Percentiles rank a stretch among this genome's conserved stretches.
These are phyloP conservation scores for Phytopythium kandeliae DNA, from an alignment of 352 stramenopile species.

Conservation along the genomic window DNA sequence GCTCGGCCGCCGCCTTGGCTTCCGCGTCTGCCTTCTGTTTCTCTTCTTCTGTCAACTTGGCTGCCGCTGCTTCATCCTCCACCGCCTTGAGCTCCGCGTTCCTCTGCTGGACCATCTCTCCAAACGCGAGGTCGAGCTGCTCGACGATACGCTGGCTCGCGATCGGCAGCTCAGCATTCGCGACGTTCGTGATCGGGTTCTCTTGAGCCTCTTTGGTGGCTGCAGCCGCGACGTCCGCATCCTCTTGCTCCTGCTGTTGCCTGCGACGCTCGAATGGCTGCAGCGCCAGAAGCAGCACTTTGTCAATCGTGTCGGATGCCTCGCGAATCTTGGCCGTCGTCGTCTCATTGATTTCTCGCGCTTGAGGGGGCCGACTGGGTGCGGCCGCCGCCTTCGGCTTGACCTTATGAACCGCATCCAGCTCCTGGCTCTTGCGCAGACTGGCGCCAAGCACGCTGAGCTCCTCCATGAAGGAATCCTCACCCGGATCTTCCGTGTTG, in stretches of 20 bases:
- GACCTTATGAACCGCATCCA: conserved; percentile 10
- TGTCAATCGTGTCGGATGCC: conserved; percentile 35
- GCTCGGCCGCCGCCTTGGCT: conserved; percentile 28
- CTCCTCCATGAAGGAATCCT: conserved; percentile 49
- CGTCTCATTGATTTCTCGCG: conserved; percentile 10
- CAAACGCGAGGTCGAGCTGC: conserved; percentile 36
- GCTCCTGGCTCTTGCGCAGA: conserved; percentile 10
- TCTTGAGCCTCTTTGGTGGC: conserved; percentile 9
- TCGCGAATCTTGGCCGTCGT: conserved; percentile 23
- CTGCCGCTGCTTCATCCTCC: conserved; percentile 13
- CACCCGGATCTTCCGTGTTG: conserved; percentile 14
- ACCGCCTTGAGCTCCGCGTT: conserved; percentile 30
- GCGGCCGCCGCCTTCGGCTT: conserved; percentile 4
- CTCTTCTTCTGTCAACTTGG: conserved; percentile 30
- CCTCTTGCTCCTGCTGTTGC: conserved; percentile 24
- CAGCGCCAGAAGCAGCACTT: conserved; percentile 34
- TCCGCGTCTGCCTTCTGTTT: conserved; percentile 34
- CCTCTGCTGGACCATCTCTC: conserved; percentile 21
- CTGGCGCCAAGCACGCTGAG: conserved; percentile 21
- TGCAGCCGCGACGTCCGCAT: conserved; percentile 7
- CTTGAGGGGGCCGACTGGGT: conserved; percentile 2
- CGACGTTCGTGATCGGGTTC: conserved; percentile 10
- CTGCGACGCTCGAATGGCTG: conserved; percentile 41
- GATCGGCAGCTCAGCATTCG: conserved; percentile 14
- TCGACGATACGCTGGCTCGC: conserved; percentile 37